Percentiles rank a stretch among this genome's conserved stretches.
phyloP scores from a whole-genome alignment of 495 filamentous ascomycete species.

The Jackrogersella minutella region DNA sequence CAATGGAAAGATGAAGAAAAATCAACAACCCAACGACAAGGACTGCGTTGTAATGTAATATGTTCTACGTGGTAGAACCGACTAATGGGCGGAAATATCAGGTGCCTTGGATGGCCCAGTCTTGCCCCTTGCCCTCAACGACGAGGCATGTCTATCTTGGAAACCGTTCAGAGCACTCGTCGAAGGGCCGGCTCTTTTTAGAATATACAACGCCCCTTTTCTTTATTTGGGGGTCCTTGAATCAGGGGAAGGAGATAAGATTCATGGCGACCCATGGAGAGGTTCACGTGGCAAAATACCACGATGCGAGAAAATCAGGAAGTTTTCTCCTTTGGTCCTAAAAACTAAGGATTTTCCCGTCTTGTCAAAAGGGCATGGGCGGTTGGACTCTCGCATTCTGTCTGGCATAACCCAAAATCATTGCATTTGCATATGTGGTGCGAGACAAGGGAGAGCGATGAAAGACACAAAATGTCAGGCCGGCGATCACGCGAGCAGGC shows the following conservation, averaged over 20 bases:
- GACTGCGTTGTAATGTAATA: slow-evolving; percentile 68
- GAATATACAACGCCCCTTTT: slow-evolving; percentile 26
- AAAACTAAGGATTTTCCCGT: slow-evolving; percentile 22
- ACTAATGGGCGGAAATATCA: not conserved
- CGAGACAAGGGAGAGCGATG: slow-evolving; percentile 16
- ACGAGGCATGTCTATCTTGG: slow-evolving; percentile 28
- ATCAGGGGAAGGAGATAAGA: not conserved
- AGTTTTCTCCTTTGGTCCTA: too few species aligned
- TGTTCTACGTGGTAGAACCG: slow-evolving; percentile 15
- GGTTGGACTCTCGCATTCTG: slow-evolving; percentile 33
- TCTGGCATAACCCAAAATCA: slow-evolving; percentile 32
- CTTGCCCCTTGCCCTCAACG: slow-evolving; percentile 2
- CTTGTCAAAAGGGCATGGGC: slow-evolving; percentile 23
- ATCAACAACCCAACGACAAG: slow-evolving; percentile 58
- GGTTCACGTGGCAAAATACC: slow-evolving; percentile 13
- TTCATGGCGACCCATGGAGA: slow-evolving; percentile 6
- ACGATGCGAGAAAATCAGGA: slow-evolving; percentile 4
- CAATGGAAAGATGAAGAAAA: slow-evolving; percentile 61
- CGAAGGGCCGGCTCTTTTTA: slow-evolving; percentile 18
- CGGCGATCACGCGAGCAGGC: not conserved
- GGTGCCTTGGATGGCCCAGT: not conserved
- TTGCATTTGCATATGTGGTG: slow-evolving; percentile 39
- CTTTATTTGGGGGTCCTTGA: slow-evolving; percentile 2
- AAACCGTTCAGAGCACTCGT: slow-evolving; percentile 29
- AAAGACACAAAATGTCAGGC: slow-evolving; percentile 3